phyloP scores from a whole-genome alignment of 768 basidiomycete genomes.

The Phlebiopsis gigantea region DNA sequence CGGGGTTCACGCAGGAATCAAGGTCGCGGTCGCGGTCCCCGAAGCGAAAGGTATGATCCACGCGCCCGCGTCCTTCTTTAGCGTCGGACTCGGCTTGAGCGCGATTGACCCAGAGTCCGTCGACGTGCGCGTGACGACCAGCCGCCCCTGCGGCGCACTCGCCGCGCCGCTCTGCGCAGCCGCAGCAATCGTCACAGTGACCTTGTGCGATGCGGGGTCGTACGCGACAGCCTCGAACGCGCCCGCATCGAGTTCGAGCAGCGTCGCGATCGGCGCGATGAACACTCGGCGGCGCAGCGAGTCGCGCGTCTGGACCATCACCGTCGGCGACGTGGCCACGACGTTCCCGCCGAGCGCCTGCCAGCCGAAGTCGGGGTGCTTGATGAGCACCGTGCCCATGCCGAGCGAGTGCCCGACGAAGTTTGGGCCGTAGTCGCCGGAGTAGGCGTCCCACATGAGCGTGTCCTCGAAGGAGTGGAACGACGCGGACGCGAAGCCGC shows the following conservation, averaged over 20 bases:
- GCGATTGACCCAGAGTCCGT: constrained; percentile 31
- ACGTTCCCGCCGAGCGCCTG: constrained; percentile 53
- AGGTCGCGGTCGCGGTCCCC: constrained; percentile 28
- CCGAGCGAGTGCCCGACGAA: constrained; percentile 51
- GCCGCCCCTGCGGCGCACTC: constrained; percentile 38
- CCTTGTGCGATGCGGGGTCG: constrained; percentile 32
- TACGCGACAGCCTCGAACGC: constrained; percentile 41
- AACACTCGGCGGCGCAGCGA: constrained; percentile 46
- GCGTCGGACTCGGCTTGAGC: constrained; percentile 34
- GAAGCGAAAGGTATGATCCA: constrained; percentile 38
- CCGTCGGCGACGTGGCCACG: constrained; percentile 33
- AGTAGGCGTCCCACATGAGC: constrained; percentile 52
- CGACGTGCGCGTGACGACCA: constrained; percentile 40
- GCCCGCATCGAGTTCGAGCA: constrained; percentile 46
- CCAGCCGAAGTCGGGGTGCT: constrained; percentile 57
- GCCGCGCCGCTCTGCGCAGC: constrained; percentile 38
- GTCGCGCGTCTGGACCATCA: constrained; percentile 42
- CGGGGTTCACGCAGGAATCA: constrained; percentile 7
- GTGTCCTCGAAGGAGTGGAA: constrained; percentile 58
- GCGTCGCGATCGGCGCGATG: constrained; percentile 42
- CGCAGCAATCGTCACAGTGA: constrained; percentile 37
- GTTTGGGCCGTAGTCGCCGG: constrained; percentile 57
- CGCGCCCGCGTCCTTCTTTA: constrained; percentile 40
- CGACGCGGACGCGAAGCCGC: constrained; percentile 53
- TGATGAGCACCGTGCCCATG: constrained; percentile 37